Conservation (phyloP, 805 yeast genomes). For the Cyberlindnera maritima region DNA sequence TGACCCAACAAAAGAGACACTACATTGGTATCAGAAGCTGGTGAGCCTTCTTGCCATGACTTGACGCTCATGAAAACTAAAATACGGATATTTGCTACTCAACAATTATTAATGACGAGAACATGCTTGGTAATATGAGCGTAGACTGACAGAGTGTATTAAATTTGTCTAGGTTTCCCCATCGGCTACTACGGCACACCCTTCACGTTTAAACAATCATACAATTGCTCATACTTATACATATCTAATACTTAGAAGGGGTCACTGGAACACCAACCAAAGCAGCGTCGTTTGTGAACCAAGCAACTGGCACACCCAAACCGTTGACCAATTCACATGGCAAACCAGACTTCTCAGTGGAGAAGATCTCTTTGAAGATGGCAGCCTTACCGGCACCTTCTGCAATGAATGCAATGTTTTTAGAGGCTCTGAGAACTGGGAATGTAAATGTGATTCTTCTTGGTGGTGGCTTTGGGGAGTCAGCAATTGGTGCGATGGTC, state of each 20-base stretch:
- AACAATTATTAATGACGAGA: background rate
- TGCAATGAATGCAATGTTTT: constrained; percentile 73
- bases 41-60: too few relatives aligned
- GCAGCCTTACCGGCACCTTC: constrained; percentile 84
- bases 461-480: constrained; percentile 93
- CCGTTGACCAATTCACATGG: constrained; percentile 79
- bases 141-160: too few relatives aligned
- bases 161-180: too few relatives aligned
- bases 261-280: constrained; percentile 51
- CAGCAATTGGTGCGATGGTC: constrained; percentile 62
- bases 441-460: constrained; percentile 87
- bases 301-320: constrained; percentile 53
- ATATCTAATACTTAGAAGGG: constrained; percentile 22
- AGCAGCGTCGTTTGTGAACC: constrained; percentile 88
- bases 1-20: background rate
- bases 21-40: background rate
- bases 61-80: too few relatives aligned
- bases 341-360: constrained; percentile 41
- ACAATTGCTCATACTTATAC: background rate
- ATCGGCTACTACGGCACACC: too few relatives aligned
- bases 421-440: constrained; percentile 56
- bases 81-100: too few relatives aligned
- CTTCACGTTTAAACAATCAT: background rate
- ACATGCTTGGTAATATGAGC: too few relatives aligned
- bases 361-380: constrained; percentile 68